phyloP scores from a whole-genome alignment of 352 stramenopile species.

The Phytophthora pluvialis region DNA sequence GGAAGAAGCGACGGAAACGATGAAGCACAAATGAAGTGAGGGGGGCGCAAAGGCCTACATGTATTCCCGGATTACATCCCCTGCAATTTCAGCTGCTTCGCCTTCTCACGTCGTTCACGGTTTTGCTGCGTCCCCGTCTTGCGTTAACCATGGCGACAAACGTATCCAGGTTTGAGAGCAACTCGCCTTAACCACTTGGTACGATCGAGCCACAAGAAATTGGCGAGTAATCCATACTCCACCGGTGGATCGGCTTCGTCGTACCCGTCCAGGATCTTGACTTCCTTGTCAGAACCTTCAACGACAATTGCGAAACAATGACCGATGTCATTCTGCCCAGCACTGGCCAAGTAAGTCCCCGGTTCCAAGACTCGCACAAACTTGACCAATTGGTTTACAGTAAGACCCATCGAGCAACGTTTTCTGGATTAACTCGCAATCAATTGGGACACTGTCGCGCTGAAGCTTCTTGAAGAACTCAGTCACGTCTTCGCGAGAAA shows the following conservation, averaged over 20 bases:
- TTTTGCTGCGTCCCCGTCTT: neutral
- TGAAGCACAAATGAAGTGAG: neutral
- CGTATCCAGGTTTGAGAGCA: neutral
- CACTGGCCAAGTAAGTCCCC: slow-evolving; percentile 10
- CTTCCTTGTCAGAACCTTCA: neutral
- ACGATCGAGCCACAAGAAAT: neutral
- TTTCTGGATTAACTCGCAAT: neutral
- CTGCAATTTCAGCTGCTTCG: neutral
- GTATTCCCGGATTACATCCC: slow-evolving; percentile 16
- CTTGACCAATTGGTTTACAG: neutral
- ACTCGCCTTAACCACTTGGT: slow-evolving; percentile 2
- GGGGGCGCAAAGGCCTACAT: slow-evolving; percentile 10
- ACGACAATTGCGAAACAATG: slow-evolving; percentile 8
- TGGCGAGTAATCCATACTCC: neutral
- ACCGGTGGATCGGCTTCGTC: neutral
- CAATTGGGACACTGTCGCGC: neutral
- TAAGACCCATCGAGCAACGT: neutral
- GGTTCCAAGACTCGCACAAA: neutral
- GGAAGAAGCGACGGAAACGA: slow-evolving; percentile 4
- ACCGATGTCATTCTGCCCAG: neutral
- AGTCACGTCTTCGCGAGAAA: neutral
- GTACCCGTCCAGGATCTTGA: neutral
- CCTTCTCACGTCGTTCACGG: neutral
- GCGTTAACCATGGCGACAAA: slow-evolving; percentile 1
- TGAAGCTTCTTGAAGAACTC: slow-evolving; percentile 16